Conservation (phyloP, 208 protist species). For the Porcisia deanei region DNA sequence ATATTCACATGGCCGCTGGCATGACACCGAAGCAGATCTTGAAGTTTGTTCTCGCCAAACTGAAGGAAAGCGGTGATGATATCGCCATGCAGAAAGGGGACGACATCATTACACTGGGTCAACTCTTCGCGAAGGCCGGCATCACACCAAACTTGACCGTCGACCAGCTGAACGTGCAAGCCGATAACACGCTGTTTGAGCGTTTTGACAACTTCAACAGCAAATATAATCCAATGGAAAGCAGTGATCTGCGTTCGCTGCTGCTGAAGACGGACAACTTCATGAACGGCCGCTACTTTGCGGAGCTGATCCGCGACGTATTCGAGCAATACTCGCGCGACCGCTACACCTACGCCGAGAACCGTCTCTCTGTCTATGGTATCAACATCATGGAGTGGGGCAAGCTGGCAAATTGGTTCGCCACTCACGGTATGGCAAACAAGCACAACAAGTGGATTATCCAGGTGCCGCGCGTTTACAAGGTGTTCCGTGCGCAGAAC, state of each 20-base stretch:
- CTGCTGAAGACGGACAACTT: conserved; percentile 99
- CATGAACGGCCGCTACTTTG: conserved; percentile 98
- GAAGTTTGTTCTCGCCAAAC: conserved; percentile 94
- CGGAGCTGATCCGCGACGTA: conserved; percentile 95
- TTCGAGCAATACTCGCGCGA: conserved; percentile 96
- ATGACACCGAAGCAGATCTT: conserved; percentile 96
- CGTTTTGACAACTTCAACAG: conserved; percentile 99
- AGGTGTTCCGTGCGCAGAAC: conserved; percentile 90
- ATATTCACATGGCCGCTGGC: conserved; percentile 96
- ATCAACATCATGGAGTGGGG: conserved; percentile 96
- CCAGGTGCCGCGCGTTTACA: conserved; percentile 97
- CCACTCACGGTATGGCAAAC: conserved; percentile 94
- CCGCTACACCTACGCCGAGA: conserved; percentile 96
- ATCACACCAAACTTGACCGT: conserved; percentile 94
- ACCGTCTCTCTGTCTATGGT: conserved; percentile 93
- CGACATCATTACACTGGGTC: conserved; percentile 83
- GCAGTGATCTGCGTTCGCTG: conserved; percentile 93
- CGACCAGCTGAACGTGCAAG: conserved; percentile 96
- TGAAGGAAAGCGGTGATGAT: conserved; percentile 91
- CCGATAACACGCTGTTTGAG: conserved; percentile 96
- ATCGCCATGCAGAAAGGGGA: conserved; percentile 90
- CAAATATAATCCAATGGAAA: conserved; percentile 98
- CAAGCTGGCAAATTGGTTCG: conserved; percentile 96
- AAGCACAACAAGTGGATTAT: conserved; percentile 98
- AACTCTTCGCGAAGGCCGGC: conserved; percentile 82